Evolutionary conservation across 1,139 yeast species (phyloP).

Genomic region (Hansenula lynferdii): DNA sequence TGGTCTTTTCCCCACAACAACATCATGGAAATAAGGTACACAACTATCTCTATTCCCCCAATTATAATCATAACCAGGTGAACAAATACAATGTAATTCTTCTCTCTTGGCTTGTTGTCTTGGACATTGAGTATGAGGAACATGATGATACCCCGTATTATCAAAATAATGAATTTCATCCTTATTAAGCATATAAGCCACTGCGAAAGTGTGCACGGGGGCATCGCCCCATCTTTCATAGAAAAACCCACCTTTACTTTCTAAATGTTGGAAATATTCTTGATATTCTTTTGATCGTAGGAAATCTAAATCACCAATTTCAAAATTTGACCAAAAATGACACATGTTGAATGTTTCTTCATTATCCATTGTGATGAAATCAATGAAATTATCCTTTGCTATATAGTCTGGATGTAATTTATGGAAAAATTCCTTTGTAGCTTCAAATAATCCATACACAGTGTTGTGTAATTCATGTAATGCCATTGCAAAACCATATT

Average conservation of each 20-base stretch:
- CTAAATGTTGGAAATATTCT: constrained; percentile 45
- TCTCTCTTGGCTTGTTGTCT: constrained; percentile 41
- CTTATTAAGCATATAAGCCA: constrained; percentile 40
- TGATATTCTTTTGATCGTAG: constrained; percentile 45
- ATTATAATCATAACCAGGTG: constrained; percentile 41
- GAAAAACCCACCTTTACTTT: constrained; percentile 52
- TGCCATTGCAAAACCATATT: constrained; percentile 52
- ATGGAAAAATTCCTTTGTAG: constrained; percentile 48
- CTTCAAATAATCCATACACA: constrained; percentile 53
- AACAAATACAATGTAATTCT: constrained; percentile 43
- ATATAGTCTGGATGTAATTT: constrained; percentile 38
- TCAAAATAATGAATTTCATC: constrained; percentile 49
- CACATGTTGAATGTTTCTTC: constrained; percentile 50
- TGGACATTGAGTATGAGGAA: constrained; percentile 40
- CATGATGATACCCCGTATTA: constrained; percentile 54
- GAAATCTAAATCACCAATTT: constrained; percentile 48
- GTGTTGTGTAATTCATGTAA: constrained; percentile 48
- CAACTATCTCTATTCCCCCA: constrained; percentile 46
- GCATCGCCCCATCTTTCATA: constrained; percentile 70
- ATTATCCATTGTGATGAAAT: constrained; percentile 44
- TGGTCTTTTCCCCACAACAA: constrained; percentile 40
- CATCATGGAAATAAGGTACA: constrained; percentile 44
- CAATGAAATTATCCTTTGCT: constrained; percentile 38
- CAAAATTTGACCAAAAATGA: constrained; percentile 63
- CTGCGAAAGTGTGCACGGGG: constrained; percentile 57